Conservation (phyloP, 352 stramenopile species). For the Pythium angustatum region DNA sequence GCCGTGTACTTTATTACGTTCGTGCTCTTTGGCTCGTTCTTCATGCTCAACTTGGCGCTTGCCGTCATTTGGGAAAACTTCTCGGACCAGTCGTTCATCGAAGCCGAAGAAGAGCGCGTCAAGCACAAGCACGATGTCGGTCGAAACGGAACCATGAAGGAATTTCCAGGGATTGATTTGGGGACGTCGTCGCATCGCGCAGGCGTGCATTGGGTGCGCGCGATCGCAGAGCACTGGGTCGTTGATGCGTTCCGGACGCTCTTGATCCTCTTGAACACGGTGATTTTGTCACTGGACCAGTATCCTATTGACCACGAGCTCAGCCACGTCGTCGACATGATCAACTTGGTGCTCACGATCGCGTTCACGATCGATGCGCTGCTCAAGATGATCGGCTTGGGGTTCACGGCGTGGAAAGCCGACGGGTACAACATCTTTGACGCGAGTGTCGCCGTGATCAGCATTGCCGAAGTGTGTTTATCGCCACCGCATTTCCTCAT, state of each 20-base stretch:
- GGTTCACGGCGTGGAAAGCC: conserved; percentile 44
- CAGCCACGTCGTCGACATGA: conserved; percentile 45
- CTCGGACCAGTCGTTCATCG: conserved; percentile 55
- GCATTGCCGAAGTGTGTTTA: conserved; percentile 41
- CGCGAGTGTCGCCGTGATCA: conserved; percentile 50
- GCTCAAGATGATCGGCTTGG: conserved; percentile 78
- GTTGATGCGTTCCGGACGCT: conserved; percentile 57
- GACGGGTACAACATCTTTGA: conserved; percentile 87
- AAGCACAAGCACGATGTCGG: conserved; percentile 14
- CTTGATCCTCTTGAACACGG: conserved; percentile 85
- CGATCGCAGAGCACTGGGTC: conserved; percentile 46
- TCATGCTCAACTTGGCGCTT: conserved; percentile 90
- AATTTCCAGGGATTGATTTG: conserved; percentile 4
- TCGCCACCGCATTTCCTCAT: conserved; percentile 44
- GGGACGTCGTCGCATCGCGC: no score
- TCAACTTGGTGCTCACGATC: conserved; percentile 62
- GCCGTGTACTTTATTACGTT: conserved; percentile 88
- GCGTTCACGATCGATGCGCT: conserved; percentile 55
- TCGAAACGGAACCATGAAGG: not conserved
- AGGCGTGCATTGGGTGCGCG: conserved; percentile 21
- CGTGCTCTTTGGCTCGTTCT: conserved; percentile 89
- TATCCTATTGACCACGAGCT: conserved; percentile 55
- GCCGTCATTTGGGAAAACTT: conserved; percentile 90
- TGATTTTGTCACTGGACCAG: conserved; percentile 81
- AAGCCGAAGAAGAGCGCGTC: conserved; percentile 52